Percentiles rank a stretch among this genome's conserved stretches.
Evolutionary conservation across 495 filamentous ascomycete genomes (phyloP).

Genomic region (Penicillium cinerascens): DNA sequence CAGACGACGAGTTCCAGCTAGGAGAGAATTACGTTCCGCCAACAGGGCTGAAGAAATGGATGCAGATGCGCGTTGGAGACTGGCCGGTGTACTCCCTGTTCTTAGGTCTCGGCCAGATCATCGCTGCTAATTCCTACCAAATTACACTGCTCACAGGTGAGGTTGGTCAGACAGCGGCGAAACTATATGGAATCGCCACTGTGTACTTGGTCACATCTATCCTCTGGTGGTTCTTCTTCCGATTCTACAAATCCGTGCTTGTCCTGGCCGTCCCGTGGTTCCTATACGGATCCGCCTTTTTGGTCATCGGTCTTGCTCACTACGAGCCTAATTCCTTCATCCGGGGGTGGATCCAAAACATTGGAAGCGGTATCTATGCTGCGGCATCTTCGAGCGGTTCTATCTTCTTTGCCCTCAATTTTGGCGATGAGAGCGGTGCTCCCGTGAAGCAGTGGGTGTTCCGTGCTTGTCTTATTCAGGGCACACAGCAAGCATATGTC

Average conservation of each 20-base stretch:
- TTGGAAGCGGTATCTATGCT: slow-evolving; percentile 46
- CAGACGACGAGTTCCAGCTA: slow-evolving; percentile 56
- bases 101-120: slow-evolving; percentile 62
- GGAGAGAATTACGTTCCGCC: slow-evolving; percentile 64
- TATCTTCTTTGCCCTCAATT: slow-evolving; percentile 51
- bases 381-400: slow-evolving; percentile 48
- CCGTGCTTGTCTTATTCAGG: slow-evolving; percentile 50
- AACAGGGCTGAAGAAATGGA: slow-evolving; percentile 56
- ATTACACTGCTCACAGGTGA: slow-evolving; percentile 66
- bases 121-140: slow-evolving; percentile 70
- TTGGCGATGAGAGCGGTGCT: slow-evolving; percentile 48
- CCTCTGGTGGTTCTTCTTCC: slow-evolving; percentile 65
- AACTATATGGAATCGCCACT: slow-evolving; percentile 63
- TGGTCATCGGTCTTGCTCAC: slow-evolving; percentile 64
- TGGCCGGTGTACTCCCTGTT: slow-evolving; percentile 75
- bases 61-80: slow-evolving; percentile 49
- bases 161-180: slow-evolving; percentile 56
- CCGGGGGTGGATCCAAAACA: slow-evolving; percentile 50
- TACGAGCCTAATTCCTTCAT: slow-evolving; percentile 41
- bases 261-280: slow-evolving; percentile 59
- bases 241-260: slow-evolving; percentile 58
- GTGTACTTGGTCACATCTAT: slow-evolving; percentile 61
- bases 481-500: slow-evolving; percentile 49
- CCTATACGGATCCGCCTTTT: slow-evolving; percentile 63
- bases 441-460: slow-evolving; percentile 52